Evolutionary conservation across 768 basidiomycete species (phyloP).

Genomic region (Boletus coccyginus): DNA sequence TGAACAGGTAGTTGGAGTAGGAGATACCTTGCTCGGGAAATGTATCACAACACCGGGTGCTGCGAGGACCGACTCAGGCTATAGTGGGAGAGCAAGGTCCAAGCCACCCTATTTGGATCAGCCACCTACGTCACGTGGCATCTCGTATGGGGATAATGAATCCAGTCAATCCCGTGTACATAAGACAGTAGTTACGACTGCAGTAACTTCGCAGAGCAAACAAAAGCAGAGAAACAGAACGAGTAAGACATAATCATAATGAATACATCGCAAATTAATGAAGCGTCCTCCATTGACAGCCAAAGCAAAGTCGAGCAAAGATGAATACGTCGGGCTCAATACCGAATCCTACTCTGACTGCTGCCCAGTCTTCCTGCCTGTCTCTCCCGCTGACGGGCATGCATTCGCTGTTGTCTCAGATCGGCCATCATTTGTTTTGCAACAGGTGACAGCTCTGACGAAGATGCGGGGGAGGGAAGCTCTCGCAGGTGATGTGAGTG

Average conservation of each 20-base stretch:
- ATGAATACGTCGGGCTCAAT: slow-evolving; percentile 11
- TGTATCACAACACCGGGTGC: not conserved
- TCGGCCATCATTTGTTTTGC: slow-evolving; percentile 67
- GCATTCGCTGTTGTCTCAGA: slow-evolving; percentile 43
- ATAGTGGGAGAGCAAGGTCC: not conserved
- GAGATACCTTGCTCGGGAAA: not conserved
- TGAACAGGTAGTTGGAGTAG: not conserved
- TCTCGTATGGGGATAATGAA: not conserved
- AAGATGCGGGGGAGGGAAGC: slow-evolving; percentile 62
- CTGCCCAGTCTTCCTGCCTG: slow-evolving; percentile 31
- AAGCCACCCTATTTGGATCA: not conserved
- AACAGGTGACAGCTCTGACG: slow-evolving; percentile 70
- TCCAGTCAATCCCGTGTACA: too few species aligned
- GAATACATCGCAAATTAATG: slow-evolving; percentile 16
- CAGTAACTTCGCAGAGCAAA: too few species aligned
- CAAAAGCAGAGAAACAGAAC: slow-evolving; percentile 6
- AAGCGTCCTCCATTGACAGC: slow-evolving; percentile 9
- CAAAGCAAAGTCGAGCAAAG: slow-evolving; percentile 11
- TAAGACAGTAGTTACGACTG: not conserved
- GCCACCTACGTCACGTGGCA: too few species aligned
- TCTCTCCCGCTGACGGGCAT: slow-evolving; percentile 33
- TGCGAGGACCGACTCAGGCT: not conserved
- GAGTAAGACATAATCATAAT: not conserved
- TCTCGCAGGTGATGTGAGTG: slow-evolving; percentile 29
- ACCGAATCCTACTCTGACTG: slow-evolving; percentile 30